Evolutionary conservation across 2,329 filamentous ascomycete species (phyloP).

Genomic region (Paraphaeosphaeria minitans): DNA sequence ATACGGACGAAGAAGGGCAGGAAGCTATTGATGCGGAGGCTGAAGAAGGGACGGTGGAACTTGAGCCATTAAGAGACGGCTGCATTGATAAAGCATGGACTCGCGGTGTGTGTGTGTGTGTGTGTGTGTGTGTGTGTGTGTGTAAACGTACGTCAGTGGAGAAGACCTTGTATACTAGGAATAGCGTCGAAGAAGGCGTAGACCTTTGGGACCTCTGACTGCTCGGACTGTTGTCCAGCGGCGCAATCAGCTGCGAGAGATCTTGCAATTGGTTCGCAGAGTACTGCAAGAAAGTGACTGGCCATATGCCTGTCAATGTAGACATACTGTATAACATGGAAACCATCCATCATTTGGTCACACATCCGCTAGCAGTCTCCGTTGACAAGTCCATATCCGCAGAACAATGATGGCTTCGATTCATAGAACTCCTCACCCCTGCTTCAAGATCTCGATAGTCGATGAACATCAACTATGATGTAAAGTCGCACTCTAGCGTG

Average conservation of each 20-base stretch:
- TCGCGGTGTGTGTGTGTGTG: neutral
- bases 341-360: neutral
- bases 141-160: neutral
- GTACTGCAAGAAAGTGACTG: slow-evolving; percentile 52
- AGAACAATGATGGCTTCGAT: neutral
- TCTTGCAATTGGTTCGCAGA: neutral
- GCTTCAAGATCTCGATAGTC: neutral
- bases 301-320: slow-evolving; percentile 49
- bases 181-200: neutral
- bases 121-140: neutral
- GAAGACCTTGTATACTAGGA: neutral
- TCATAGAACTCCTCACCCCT: too few relatives aligned
- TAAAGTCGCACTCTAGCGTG: neutral
- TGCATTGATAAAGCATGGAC: neutral
- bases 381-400: neutral
- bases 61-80: slow-evolving; percentile 37
- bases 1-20: slow-evolving; percentile 59
- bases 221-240: neutral
- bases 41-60: slow-evolving; percentile 57
- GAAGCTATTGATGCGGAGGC: slow-evolving; percentile 59
- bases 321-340: slow-evolving; percentile 13
- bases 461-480: neutral
- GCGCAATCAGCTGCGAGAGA: neutral
- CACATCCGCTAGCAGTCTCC: neutral
- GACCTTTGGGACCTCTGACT: neutral